Evolutionary conservation across 768 basidiomycete species (phyloP), one percentile per base, ranked within the genome.

Genomic region (Lactarius pseudohatsudake): DNA sequence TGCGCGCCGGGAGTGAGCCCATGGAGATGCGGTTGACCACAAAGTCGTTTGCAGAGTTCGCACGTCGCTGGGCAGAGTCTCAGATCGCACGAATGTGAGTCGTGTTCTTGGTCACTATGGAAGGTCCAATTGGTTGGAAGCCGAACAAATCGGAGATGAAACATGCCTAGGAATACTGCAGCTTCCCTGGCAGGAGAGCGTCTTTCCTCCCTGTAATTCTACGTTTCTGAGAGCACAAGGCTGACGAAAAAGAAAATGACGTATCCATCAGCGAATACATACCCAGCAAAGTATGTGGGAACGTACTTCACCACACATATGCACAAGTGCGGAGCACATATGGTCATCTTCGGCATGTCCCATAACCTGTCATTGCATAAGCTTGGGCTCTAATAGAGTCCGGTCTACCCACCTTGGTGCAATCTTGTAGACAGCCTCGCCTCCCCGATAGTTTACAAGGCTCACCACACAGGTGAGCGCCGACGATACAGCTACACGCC

Each of bases 351-450:
- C n/a, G 1, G 59, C 85, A 1, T 87, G 86, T 28, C 78, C 78
- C 4, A 77, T 74, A 7, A 82, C 76, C 85, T 88, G 70, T 20
- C 2, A 4, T 20, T 9, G 9, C 10, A 18, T 65, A n/a, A 62
- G 55, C 2, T n/a, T n/a, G n/a, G n/a, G n/a, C n/a, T n/a, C n/a
- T n/a, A n/a, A n/a, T n/a, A n/a, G n/a, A n/a, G n/a, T n/a, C n/a
- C n/a, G n/a, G n/a, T n/a, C n/a, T n/a, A n/a, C n/a, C n/a, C 36
- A 85, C 86, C 76, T 85, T 83, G 5, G 80, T 79, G 63, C 87
- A 88, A 20, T 81, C 73, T 7, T 74, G 75, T 30, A 85, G 73
- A 66, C 87, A 88, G 0, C 86, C 87, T 38, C 74, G 74, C 59
- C 77, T 83, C 38, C 79, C 81, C 4, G 69, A 70, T 13, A 86